A percentile compares a stretch with the other conserved stretches of the same genome.
These are phyloP conservation scores for Trifolium dubium DNA, from an alignment of 306 rosid species.

Conservation along the genomic window DNA sequence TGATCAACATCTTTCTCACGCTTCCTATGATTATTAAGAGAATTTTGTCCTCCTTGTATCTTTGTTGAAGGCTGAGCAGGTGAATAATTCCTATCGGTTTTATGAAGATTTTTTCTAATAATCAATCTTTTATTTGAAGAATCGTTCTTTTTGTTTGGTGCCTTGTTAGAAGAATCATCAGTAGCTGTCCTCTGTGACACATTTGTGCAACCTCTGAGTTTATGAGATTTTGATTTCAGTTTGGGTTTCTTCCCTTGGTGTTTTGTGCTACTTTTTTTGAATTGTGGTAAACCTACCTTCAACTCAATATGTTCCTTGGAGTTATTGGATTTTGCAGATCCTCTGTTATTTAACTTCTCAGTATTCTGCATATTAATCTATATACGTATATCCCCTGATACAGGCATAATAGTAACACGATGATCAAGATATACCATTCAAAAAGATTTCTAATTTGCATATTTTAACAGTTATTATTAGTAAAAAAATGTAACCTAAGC, in stretches of 20 bases:
- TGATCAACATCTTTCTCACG: slow-evolving; percentile 47
- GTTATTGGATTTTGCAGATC: slow-evolving; percentile 52
- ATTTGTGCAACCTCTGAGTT: slow-evolving; percentile 44
- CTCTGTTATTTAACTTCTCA: slow-evolving; percentile 50
- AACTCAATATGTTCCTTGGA: slow-evolving; percentile 49
- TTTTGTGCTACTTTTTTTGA: slow-evolving; percentile 49
- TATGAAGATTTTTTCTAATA: slow-evolving; percentile 37
- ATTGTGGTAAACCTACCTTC: slow-evolving; percentile 46
- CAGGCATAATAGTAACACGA: background rate
- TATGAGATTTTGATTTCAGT: slow-evolving; percentile 51
- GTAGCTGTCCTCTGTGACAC: slow-evolving; percentile 43
- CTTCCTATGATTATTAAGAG: slow-evolving; percentile 37
- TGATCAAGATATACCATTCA: background rate
- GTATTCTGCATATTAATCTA: slow-evolving; percentile 58
- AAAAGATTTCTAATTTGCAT: background rate
- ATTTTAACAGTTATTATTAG: background rate
- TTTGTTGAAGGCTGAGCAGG: slow-evolving; percentile 47
- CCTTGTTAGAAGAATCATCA: slow-evolving; percentile 47
- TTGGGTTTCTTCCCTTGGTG: slow-evolving; percentile 52
- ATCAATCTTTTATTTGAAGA: slow-evolving; percentile 45
- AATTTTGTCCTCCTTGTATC: slow-evolving; percentile 47
- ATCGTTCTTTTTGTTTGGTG: slow-evolving; percentile 29
- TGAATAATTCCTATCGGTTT: slow-evolving; percentile 49
- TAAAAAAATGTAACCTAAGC: too few relatives aligned
- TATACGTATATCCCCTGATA: slow-evolving; percentile 46